Evolutionary conservation across 106 monocot species (phyloP).

Genomic region (Ottelia alismoides): DNA sequence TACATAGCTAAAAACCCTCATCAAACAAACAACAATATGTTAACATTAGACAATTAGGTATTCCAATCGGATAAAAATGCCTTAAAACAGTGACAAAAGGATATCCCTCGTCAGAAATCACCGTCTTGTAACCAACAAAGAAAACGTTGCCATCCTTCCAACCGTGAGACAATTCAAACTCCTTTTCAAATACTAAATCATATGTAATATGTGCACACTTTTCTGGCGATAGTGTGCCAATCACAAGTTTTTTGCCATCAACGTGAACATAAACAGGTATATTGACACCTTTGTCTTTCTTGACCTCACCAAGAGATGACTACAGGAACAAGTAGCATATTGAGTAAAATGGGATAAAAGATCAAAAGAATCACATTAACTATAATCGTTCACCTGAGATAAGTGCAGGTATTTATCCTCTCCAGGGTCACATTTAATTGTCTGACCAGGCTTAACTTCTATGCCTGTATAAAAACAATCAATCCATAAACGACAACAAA

Average conservation of each 20-base stretch:
- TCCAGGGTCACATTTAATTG: conserved; percentile 25
- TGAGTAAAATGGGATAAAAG: no score
- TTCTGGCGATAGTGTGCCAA: conserved; percentile 48
- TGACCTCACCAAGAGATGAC: conserved; percentile 51
- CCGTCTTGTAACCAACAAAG: conserved; percentile 47
- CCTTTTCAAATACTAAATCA: conserved; percentile 77
- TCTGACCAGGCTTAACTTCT: conserved; percentile 37
- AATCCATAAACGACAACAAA: no score
- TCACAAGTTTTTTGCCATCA: conserved; percentile 38
- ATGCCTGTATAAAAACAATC: no score
- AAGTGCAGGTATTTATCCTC: conserved; percentile 30
- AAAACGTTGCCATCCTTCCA: conserved; percentile 44
- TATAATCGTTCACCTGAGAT: no score
- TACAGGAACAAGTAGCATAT: no score
- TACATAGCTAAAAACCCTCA: no score
- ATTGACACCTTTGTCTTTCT: conserved; percentile 42
- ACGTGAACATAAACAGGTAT: conserved; percentile 32
- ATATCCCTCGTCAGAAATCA: conserved; percentile 5
- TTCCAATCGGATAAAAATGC: no score
- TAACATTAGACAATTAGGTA: no score
- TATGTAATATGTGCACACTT: conserved; percentile 39
- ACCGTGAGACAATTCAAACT: conserved; percentile 59
- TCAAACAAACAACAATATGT: no score
- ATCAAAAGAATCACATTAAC: not conserved
- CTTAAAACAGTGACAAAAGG: no score